phyloP scores from a whole-genome alignment of 2,329 filamentous ascomycete genomes.

The Arachnomyces sp. region DNA sequence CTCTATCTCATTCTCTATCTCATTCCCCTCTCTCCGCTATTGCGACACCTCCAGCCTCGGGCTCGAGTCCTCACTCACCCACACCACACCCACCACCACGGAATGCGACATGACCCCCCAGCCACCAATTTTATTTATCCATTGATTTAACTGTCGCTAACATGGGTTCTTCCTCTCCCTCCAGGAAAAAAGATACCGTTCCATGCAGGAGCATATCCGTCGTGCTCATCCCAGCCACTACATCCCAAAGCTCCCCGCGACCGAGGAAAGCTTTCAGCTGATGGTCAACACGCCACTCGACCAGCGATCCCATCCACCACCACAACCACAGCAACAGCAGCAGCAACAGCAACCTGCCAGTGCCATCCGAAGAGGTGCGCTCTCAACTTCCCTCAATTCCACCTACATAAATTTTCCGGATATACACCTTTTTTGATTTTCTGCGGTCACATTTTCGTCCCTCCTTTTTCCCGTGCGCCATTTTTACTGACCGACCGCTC shows the following conservation, averaged over 20 bases:
- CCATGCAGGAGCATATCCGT: slow-evolving; percentile 98
- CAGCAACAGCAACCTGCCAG: neutral
- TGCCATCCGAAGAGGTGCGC: slow-evolving; percentile 20
- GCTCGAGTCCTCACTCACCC: slow-evolving; percentile 1
- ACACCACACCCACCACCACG: neutral
- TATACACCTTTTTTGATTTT: too few species aligned
- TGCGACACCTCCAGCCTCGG: slow-evolving; percentile 7
- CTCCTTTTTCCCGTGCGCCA: too few species aligned
- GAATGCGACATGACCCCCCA: slow-evolving; percentile 18
- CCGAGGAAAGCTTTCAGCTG: slow-evolving; percentile 91
- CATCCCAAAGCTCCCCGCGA: slow-evolving; percentile 94
- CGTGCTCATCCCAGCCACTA: slow-evolving; percentile 95
- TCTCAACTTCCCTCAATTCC: slow-evolving; percentile 13
- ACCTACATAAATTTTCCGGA: slow-evolving; percentile 16
- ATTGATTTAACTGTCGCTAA: slow-evolving; percentile 17
- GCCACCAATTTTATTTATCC: slow-evolving; percentile 17
- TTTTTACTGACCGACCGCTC: slow-evolving; percentile 13
- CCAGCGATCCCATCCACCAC: slow-evolving; percentile 52
- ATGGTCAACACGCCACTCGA: slow-evolving; percentile 90
- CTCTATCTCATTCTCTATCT: slow-evolving; percentile 8
- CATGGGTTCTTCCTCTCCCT: slow-evolving; percentile 21
- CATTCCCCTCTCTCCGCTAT: slow-evolving; percentile 7
- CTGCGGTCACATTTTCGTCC: too few species aligned
- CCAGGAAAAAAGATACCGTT: slow-evolving; percentile 91
- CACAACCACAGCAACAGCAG: slow-evolving; percentile 15